Evolutionary conservation across 345 rosid genomes (phyloP).

Genomic region (Populus davidiana): DNA sequence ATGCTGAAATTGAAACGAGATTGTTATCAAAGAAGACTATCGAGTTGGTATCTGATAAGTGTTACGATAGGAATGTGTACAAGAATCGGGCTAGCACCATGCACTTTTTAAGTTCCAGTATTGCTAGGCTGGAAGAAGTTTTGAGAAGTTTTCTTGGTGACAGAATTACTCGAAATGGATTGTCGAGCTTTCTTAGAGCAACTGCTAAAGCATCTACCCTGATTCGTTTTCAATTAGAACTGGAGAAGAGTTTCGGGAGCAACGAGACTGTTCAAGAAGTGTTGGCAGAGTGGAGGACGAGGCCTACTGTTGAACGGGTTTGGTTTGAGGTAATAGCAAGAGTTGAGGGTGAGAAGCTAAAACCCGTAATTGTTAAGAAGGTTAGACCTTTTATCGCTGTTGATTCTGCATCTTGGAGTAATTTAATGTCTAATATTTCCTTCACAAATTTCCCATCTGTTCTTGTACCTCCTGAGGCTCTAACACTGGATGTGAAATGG

Average conservation of each 20-base stretch:
- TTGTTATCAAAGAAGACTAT: slow-evolving; percentile 39
- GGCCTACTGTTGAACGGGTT: slow-evolving; percentile 51
- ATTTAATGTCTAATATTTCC: slow-evolving; percentile 60
- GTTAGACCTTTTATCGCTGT: slow-evolving; percentile 52
- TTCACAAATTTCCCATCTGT: slow-evolving; percentile 73
- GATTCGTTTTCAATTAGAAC: slow-evolving; percentile 52
- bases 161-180: slow-evolving; percentile 14
- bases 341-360: slow-evolving; percentile 54
- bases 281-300: slow-evolving; percentile 60
- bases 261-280: slow-evolving; percentile 37
- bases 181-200: slow-evolving; percentile 38
- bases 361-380: slow-evolving; percentile 45
- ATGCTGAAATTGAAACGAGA: slow-evolving; percentile 39
- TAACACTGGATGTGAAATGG: slow-evolving; percentile 84
- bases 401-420: slow-evolving; percentile 70
- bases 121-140: slow-evolving; percentile 41
- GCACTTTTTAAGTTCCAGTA: slow-evolving; percentile 41
- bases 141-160: slow-evolving; percentile 40
- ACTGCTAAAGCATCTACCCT: slow-evolving; percentile 46
- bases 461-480: slow-evolving; percentile 70
- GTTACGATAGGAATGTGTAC: slow-evolving; percentile 37
- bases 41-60: slow-evolving; percentile 60
- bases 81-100: slow-evolving; percentile 31
- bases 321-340: slow-evolving; percentile 65
- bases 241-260: slow-evolving; percentile 45